Evolutionary conservation across 768 basidiomycete species (phyloP), one percentile per base, ranked within the genome.

Genomic region (Termitomyces sp.): DNA sequence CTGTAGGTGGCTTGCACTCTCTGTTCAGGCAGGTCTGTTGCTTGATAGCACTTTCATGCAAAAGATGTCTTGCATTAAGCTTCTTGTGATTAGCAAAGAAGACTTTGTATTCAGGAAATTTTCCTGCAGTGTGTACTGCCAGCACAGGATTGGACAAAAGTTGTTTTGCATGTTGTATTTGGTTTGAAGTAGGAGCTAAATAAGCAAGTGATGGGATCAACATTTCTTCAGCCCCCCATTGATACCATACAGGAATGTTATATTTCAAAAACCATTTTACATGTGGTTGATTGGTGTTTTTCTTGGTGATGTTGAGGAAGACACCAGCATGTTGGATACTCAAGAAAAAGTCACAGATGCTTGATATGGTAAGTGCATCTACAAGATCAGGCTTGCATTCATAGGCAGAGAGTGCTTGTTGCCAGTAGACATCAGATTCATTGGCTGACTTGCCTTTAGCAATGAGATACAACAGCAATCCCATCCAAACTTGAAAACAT

Each of bases 161-260:
- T 34, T 34, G 34, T 34, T 8, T 34, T 45, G 32, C 32, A 15
- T 15, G 3, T 32, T 56, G 55, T 5, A 56, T 10, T 34, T 55
- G 54, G 7, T 20, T 11, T 5, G 25, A 6, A 42, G 25, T 15
- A 42, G 54, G 54, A 7, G 54, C 54, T 37, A 55, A 34, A 36
- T 42, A n/a, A 25, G n/a, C n/a, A 43, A 42, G 20, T 11, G 54
- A 25, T 25, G 54, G 10, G 8, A 10, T 38, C 25, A 3, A 25
- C 25, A 25, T 15, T 45, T 62, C 57, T 4, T 36, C 14, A 20
- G 7, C 4, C 31, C 45, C 60, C 63, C 60, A 64, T 20, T 15
- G 2, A 32, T 64, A 64, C 60, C 60, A 64, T 3, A 64, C 63
- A n/a, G 63, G 63, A 10, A 64, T 20, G 25, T 53, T 29, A 15